phyloP scores from a whole-genome alignment of 495 filamentous ascomycete species.

The Trichoderma orchidacearum region DNA sequence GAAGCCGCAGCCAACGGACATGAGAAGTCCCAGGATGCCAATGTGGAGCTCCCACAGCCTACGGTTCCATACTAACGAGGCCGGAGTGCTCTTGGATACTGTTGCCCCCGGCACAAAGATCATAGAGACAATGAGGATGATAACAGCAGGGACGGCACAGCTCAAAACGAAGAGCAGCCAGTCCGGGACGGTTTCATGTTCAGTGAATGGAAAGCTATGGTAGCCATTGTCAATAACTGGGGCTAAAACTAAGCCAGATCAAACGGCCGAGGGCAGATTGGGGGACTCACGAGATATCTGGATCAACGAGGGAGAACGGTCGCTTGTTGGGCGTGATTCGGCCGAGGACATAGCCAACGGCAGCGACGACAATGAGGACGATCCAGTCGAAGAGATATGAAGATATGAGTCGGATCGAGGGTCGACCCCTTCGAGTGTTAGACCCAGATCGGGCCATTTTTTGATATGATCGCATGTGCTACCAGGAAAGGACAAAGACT shows the following conservation, averaged over 20 bases:
- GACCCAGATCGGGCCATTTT: not conserved
- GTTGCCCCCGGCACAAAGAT: constrained; percentile 50
- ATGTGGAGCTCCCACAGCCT: constrained; percentile 78
- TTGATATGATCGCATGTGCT: not conserved
- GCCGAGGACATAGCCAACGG: constrained; percentile 29
- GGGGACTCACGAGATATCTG: constrained; percentile 26
- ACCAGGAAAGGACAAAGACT: not conserved
- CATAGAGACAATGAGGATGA: constrained; percentile 61
- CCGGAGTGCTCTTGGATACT: constrained; percentile 52
- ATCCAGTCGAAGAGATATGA: constrained; percentile 36
- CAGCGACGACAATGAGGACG: constrained; percentile 23
- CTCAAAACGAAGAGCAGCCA: constrained; percentile 40
- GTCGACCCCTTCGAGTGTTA: not conserved
- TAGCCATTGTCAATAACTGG: constrained; percentile 44
- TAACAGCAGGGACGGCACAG: constrained; percentile 42
- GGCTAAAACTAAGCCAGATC: constrained; percentile 20
- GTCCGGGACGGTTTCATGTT: constrained; percentile 58
- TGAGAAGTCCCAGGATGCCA: constrained; percentile 58
- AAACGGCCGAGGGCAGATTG: constrained; percentile 33
- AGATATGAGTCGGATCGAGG: constrained; percentile 9
- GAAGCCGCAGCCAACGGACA: constrained; percentile 55
- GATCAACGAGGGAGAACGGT: constrained; percentile 32
- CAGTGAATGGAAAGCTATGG: constrained; percentile 56
- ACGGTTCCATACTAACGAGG: constrained; percentile 50
- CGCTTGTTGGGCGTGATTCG: constrained; percentile 42